Conservation (phyloP, 345 rosid species). For the Pistacia integerrima region DNA sequence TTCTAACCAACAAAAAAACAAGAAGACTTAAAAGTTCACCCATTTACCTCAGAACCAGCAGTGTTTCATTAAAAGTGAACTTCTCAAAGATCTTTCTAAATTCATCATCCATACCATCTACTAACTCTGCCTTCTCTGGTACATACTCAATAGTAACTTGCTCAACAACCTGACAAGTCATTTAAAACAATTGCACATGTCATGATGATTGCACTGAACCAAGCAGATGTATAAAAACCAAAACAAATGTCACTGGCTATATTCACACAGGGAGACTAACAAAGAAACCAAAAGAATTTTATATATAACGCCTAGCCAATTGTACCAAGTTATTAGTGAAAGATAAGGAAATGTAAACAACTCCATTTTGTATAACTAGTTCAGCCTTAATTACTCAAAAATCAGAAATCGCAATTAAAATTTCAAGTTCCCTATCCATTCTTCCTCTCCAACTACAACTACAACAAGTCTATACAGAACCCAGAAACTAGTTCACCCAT, state of each 20-base stretch:
- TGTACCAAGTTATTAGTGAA: no score
- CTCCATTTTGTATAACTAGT: not conserved
- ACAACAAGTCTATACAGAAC: not conserved
- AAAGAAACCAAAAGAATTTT: no score
- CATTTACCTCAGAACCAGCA: conserved; percentile 61
- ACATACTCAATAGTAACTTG: conserved; percentile 84
- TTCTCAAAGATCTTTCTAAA: conserved; percentile 80
- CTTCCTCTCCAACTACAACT: not conserved
- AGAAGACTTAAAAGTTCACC: not conserved
- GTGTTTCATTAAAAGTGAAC: conserved; percentile 64
- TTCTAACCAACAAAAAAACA: not conserved
- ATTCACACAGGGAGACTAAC: not conserved
- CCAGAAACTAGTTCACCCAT: not conserved
- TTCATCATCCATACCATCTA: conserved; percentile 79
- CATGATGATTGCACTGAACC: not conserved
- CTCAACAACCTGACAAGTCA: conserved; percentile 50
- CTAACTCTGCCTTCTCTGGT: conserved; percentile 84
- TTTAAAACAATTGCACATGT: not conserved
- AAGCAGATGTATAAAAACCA: not conserved
- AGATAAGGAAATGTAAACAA: no score
- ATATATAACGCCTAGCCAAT: no score
- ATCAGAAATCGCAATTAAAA: not conserved
- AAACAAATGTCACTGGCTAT: not conserved
- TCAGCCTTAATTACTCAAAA: not conserved
- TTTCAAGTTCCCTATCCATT: not conserved